Conservation (phyloP, 1,284 basidiomycete genomes). For the Laetiporus sulphureus region DNA sequence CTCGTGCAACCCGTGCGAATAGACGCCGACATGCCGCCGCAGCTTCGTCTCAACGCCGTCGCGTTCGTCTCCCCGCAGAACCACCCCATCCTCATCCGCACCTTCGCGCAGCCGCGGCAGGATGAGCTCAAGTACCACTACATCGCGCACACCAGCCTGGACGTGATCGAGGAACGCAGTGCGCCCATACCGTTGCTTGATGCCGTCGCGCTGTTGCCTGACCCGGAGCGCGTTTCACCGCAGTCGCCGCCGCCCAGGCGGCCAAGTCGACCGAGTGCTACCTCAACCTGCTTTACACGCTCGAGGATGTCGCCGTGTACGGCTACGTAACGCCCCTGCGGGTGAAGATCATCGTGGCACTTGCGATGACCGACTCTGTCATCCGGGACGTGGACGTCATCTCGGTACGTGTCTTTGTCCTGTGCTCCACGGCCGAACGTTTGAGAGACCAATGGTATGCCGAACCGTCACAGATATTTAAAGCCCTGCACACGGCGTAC, state of each 20-base stretch:
- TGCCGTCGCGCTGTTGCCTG: background rate
- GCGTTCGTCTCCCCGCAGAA: slow-evolving; percentile 78
- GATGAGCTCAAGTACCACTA: slow-evolving; percentile 79
- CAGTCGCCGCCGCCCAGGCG: slow-evolving; percentile 41
- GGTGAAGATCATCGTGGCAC: slow-evolving; percentile 71
- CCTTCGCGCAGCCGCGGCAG: slow-evolving; percentile 47
- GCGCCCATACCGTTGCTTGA: slow-evolving; percentile 14
- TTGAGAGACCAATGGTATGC: background rate
- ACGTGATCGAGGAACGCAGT: slow-evolving; percentile 72
- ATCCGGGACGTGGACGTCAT: slow-evolving; percentile 71
- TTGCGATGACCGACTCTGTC: slow-evolving; percentile 70
- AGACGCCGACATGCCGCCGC: slow-evolving; percentile 45
- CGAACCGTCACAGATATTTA: slow-evolving; percentile 56
- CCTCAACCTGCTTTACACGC: slow-evolving; percentile 68
- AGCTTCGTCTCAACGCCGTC: slow-evolving; percentile 65
- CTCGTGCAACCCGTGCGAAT: background rate
- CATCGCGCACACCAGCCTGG: slow-evolving; percentile 73
- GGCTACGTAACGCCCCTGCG: slow-evolving; percentile 79
- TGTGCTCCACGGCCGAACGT: slow-evolving; percentile 1
- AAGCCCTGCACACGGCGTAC: slow-evolving; percentile 76
- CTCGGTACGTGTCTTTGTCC: slow-evolving; percentile 37
- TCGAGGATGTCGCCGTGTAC: slow-evolving; percentile 80
- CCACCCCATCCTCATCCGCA: slow-evolving; percentile 70
- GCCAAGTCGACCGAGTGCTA: slow-evolving; percentile 67
- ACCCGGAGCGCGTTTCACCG: slow-evolving; percentile 8